Evolutionary conservation across 352 stramenopile species (phyloP), one percentile per base, ranked within the genome.

Genomic region (Plasmopara halstedii): DNA sequence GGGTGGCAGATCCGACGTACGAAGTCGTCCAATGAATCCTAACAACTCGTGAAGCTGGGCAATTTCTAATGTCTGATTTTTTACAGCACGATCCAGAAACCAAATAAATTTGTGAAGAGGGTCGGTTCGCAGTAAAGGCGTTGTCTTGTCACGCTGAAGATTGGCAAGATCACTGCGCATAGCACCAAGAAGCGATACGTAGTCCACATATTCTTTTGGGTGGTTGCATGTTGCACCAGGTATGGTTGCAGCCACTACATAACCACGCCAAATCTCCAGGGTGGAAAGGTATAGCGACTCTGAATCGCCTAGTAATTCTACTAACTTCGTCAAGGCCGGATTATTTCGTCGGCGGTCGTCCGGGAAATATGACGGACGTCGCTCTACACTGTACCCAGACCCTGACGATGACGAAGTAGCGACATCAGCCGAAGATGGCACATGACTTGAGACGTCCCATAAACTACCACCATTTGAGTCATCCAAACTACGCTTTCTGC

Each of bases 81-180:
- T 90, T 19, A 91, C 37, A 19, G 77, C 78, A 15, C 76, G 68
- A 48, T 94, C 82, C 21, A 91, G 53, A 58, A 91, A 89, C 82
- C 82, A 94, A 23, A 91, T 88, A 36, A 94, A 94, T 47, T 94
- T 94, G 59, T 94, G 82, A 9, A 94, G 43, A 4, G 82, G 82
- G 26, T 94, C 82, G 0, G 69, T 77, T 26, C 79, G 77, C 36
- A 89, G 50, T 34, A 88, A 53, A 26, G 62, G 23, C 1, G 79
- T 89, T 18, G 79, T 86, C 40, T 79, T 80, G 53, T 94, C 82
- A 36, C 82, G 78, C 54, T 91, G 79, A 6, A 89, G 47, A 26
- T 90, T 94, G 1, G 77, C 73, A 26, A 94, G 60, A 42, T 94
- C 82, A 26, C 62, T 73, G 7, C 82, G 82, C 56, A 94, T 66